Conservation (phyloP, 345 rosid species). For the Conringia planisiliqua region DNA sequence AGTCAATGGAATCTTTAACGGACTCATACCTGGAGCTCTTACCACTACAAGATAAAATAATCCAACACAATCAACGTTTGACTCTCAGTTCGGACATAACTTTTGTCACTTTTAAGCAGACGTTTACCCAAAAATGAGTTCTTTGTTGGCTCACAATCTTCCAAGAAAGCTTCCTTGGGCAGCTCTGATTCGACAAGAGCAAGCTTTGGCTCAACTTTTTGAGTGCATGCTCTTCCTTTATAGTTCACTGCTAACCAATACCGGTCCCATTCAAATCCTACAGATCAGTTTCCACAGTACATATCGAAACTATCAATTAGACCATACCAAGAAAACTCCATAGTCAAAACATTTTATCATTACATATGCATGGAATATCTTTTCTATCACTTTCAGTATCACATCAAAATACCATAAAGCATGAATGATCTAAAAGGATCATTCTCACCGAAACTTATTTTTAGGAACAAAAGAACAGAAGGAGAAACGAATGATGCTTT, state of each 20-base stretch:
- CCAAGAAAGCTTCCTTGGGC: slow-evolving; percentile 62
- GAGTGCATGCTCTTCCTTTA: slow-evolving; percentile 78
- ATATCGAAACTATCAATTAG: not conserved
- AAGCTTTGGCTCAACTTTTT: slow-evolving; percentile 81
- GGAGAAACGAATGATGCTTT: not conserved
- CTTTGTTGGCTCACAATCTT: slow-evolving; percentile 64
- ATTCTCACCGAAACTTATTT: not conserved
- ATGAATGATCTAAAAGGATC: not conserved
- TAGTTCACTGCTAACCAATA: slow-evolving; percentile 72
- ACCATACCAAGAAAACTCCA: not conserved
- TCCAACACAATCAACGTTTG: not conserved
- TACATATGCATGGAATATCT: not conserved
- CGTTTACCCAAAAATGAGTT: slow-evolving; percentile 57
- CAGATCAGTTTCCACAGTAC: slow-evolving; percentile 1
- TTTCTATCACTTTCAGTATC: not conserved
- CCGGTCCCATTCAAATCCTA: slow-evolving; percentile 90
- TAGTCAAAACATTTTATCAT: not conserved
- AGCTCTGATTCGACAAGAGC: slow-evolving; percentile 61
- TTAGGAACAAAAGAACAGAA: not conserved
- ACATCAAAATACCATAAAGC: not conserved
- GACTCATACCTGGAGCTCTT: slow-evolving; percentile 75
- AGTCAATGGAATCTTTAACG: slow-evolving; percentile 53
- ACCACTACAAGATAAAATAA: slow-evolving; percentile 38
- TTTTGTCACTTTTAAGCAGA: not conserved
- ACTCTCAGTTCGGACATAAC: not conserved